These are phyloP conservation scores for Solanum aculeatissimum DNA, from an alignment of 305 asterid genomes.

Conservation along the genomic window DNA sequence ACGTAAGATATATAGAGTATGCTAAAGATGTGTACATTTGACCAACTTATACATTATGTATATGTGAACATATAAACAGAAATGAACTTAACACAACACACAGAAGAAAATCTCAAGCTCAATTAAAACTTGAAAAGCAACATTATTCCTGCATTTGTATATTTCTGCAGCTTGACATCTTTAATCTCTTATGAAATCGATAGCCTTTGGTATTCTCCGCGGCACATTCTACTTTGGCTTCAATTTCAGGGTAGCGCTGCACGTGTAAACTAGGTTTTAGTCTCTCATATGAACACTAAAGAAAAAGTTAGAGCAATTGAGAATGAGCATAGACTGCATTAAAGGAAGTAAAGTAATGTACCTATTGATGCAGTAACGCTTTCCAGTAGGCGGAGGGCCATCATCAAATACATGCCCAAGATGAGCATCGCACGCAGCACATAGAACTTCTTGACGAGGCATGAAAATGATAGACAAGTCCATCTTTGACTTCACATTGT, in stretches of 20 bases:
- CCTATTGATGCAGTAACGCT: conserved; percentile 90
- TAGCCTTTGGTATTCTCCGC: not conserved
- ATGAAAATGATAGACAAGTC: conserved; percentile 77
- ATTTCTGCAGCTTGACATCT: not conserved
- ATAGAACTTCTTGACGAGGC: conserved; percentile 82
- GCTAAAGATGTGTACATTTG: not conserved
- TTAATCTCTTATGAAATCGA: not conserved
- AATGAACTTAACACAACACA: not conserved
- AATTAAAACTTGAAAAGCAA: not conserved
- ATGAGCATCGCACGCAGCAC: conserved; percentile 80
- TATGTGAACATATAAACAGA: not conserved
- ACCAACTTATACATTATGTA: not conserved
- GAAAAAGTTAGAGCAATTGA: not conserved
- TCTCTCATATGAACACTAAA: not conserved
- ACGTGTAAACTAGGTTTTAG: not conserved
- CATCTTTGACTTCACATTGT: conserved; percentile 74
- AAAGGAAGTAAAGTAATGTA: conserved; percentile 1
- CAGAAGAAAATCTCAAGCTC: not conserved
- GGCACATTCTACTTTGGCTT: conserved; percentile 25
- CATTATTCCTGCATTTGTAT: not conserved
- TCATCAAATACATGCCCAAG: conserved; percentile 85
- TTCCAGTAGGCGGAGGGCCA: conserved; percentile 84
- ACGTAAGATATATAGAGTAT: not conserved
- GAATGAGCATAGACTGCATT: not conserved
- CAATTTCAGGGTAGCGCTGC: conserved; percentile 65